A percentile compares a stretch with the other conserved stretches of the same genome.
Conservation (phyloP, 306 rosid genomes). For the Calophaca sinica region DNA sequence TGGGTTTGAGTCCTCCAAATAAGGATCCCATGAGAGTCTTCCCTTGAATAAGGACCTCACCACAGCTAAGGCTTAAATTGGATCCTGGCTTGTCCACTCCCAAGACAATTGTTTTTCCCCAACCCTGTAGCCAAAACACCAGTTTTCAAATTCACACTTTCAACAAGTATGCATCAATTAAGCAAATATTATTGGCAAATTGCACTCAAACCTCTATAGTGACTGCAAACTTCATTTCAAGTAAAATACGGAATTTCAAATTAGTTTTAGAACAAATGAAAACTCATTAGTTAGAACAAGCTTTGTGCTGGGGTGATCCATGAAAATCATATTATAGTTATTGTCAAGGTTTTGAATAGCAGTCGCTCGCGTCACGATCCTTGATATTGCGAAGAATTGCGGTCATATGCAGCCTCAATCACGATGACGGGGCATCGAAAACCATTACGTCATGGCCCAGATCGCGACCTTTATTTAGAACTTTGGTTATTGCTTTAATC, state of each 20-base stretch:
- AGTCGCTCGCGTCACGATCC: too few relatives aligned
- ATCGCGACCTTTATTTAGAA: too few relatives aligned
- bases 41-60: slow-evolving; percentile 62
- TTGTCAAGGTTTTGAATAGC: too few relatives aligned
- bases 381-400: too few relatives aligned
- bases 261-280: neutral
- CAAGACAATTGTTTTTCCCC: slow-evolving; percentile 87
- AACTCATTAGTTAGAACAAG: too few relatives aligned
- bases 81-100: slow-evolving; percentile 82
- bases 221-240: neutral
- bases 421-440: too few relatives aligned
- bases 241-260: neutral
- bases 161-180: slow-evolving; percentile 6
- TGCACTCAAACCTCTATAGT: neutral
- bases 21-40: slow-evolving; percentile 72
- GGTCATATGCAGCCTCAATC: too few relatives aligned
- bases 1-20: slow-evolving; percentile 86
- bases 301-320: neutral
- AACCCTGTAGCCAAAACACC: slow-evolving; percentile 62
- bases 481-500: neutral
- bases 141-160: neutral
- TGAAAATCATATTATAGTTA: neutral
- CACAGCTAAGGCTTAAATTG: slow-evolving; percentile 50
- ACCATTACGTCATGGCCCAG: too few relatives aligned
- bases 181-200: neutral